These are phyloP conservation scores for Boletales sp. DNA, from an alignment of 768 basidiomycete species.

Conservation along the genomic window DNA sequence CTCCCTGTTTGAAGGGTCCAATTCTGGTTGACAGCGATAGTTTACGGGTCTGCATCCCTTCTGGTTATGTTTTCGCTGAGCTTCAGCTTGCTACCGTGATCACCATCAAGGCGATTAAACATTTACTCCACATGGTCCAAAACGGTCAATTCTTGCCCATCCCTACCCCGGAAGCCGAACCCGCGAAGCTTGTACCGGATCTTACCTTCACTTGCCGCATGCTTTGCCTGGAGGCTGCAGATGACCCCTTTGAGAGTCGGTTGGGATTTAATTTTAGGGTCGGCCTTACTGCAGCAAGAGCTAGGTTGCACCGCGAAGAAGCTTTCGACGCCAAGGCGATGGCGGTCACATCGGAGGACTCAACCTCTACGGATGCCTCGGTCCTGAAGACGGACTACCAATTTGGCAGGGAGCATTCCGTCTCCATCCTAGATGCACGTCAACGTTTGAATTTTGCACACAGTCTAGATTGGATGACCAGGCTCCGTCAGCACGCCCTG, in stretches of 20 bases:
- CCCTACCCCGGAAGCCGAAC: constrained; percentile 65
- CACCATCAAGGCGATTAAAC: constrained; percentile 68
- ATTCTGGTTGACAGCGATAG: constrained; percentile 59
- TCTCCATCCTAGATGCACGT: constrained; percentile 70
- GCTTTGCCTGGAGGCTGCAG: constrained; percentile 73
- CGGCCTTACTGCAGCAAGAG: constrained; percentile 67
- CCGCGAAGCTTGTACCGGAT: constrained; percentile 66
- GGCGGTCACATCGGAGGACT: constrained; percentile 42
- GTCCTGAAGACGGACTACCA: constrained; percentile 54
- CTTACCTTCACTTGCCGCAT: constrained; percentile 55
- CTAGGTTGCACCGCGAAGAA: constrained; percentile 69
- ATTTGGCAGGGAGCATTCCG: constrained; percentile 60
- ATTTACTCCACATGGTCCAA: constrained; percentile 56
- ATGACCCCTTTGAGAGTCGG: constrained; percentile 79
- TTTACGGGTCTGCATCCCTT: constrained; percentile 74
- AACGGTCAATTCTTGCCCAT: constrained; percentile 50
- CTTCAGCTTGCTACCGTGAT: constrained; percentile 69
- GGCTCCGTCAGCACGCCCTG: constrained; percentile 46
- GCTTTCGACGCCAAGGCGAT: constrained; percentile 78
- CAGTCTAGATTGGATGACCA: constrained; percentile 66
- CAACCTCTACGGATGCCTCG: constrained; percentile 29
- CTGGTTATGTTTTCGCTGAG: constrained; percentile 70
- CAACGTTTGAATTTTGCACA: constrained; percentile 65
- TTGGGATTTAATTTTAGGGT: constrained; percentile 72
- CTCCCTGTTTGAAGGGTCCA: constrained; percentile 28